A percentile compares a stretch with the other conserved stretches of the same genome.
Conservation (phyloP, 768 basidiomycete species). For the Boletus bicolor region DNA sequence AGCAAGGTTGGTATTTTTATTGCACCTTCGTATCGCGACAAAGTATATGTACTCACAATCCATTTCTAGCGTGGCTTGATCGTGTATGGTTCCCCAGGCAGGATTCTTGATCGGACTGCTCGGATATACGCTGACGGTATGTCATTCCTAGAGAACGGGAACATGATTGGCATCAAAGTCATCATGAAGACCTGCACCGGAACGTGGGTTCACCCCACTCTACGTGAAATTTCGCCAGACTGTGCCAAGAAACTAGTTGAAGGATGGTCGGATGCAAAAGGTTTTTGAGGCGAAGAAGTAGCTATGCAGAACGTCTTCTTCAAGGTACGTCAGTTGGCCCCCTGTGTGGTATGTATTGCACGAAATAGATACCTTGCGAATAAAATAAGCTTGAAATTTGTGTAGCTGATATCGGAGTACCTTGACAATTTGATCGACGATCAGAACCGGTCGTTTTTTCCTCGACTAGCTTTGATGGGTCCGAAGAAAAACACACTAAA, state of each 20-base stretch:
- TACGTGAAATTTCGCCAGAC: slow-evolving; percentile 82
- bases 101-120: slow-evolving; percentile 5
- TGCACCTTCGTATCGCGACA: not conserved
- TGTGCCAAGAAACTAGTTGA: slow-evolving; percentile 29
- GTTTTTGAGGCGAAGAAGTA: slow-evolving; percentile 58
- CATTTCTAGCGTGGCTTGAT: slow-evolving; percentile 67
- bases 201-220: slow-evolving; percentile 60
- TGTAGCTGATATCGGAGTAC: slow-evolving; percentile 49
- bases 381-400: not conserved
- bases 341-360: slow-evolving; percentile 58
- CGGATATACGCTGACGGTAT: not conserved
- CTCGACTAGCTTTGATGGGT: slow-evolving; percentile 79
- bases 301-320: slow-evolving; percentile 66
- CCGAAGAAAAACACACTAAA: slow-evolving; percentile 54
- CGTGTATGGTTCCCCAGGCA: slow-evolving; percentile 75
- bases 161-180: slow-evolving; percentile 77
- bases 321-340: slow-evolving; percentile 67
- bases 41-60: not conserved
- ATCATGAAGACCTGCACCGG: slow-evolving; percentile 75
- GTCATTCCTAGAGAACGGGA: slow-evolving; percentile 64
- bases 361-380: slow-evolving; percentile 27
- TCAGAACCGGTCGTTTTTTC: slow-evolving; percentile 76
- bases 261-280: slow-evolving; percentile 29
- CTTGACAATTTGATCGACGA: slow-evolving; percentile 80
- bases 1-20: slow-evolving; percentile 60